Evolutionary conservation across 2,329 filamentous ascomycete genomes (phyloP).

Genomic region (Aspergillus proliferans): DNA sequence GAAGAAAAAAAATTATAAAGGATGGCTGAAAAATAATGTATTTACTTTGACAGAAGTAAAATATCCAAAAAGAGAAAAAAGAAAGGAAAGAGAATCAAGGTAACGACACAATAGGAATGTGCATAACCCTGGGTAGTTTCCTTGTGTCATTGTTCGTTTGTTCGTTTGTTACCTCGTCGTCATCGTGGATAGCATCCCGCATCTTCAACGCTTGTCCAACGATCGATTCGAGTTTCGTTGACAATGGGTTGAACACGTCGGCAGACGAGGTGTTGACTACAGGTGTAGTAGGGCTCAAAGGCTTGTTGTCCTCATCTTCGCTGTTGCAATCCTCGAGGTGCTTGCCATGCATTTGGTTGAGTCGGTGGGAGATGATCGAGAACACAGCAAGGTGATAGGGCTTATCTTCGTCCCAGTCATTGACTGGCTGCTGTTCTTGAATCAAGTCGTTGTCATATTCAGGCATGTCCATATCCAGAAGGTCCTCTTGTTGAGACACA

Average conservation of each 20-base stretch:
- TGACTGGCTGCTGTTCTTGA: background rate
- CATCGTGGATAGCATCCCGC: conserved; percentile 1
- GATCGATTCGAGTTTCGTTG: conserved; percentile 8
- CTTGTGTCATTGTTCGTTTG: background rate
- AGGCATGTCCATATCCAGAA: conserved; percentile 19
- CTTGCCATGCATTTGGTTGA: conserved; percentile 8
- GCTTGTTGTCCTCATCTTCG: conserved; percentile 8
- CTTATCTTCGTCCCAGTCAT: background rate
- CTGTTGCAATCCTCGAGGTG: conserved; percentile 2
- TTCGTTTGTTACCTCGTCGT: background rate
- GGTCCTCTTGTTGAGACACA: conserved; percentile 21
- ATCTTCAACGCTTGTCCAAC: conserved; percentile 8
- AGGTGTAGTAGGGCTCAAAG: background rate
- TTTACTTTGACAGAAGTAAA: background rate
- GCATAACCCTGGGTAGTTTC: conserved; percentile 5
- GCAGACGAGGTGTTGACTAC: background rate
- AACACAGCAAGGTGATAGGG: conserved; percentile 9
- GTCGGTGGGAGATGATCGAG: conserved; percentile 10
- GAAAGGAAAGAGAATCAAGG: conserved; percentile 61
- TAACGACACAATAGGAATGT: conserved; percentile 15
- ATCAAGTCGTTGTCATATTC: background rate
- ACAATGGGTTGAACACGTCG: conserved; percentile 3
- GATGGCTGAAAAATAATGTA: background rate
- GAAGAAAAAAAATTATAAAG: no score
- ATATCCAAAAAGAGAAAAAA: conserved; percentile 46